Evolutionary conservation across 495 filamentous ascomycete species (phyloP), one percentile per base, ranked within the genome.

Genomic region (Tuber microsphaerosporum): DNA sequence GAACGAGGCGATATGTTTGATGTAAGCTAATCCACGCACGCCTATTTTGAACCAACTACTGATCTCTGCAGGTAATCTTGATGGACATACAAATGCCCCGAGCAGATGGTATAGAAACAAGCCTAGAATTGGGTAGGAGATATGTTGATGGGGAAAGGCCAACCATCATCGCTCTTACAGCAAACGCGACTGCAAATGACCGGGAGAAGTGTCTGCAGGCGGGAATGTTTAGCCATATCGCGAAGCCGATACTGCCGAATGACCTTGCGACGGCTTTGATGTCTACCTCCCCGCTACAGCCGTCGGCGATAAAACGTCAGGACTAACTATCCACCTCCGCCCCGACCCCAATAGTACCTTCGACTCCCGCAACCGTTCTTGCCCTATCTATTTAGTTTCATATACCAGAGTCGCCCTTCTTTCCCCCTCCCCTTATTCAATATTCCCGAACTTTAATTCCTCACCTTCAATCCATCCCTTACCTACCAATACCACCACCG

Each of bases 81-180:
- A 83, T 83, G 81, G 81, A 83, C 46, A 82, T 83, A 39, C 81
- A 82, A 45, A 83, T 83, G 81, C 81, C 81, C 9, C 75, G 81
- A 42, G 78, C 78, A 22, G 81, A 83, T n/a, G 81, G 81, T 37
- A 82, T 83, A 39, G 78, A 82, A 71, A 80, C 81, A 44, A 81
- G 79, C n/a, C 75, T 79, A n/a, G 81, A 82, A 43, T 77, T 82
- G 14, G 74, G 51, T 46, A 76, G 80, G 69, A 74, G 81, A 70
- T 82, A 82, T 37, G 48, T 69, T 17, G 81, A 82, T 42, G 42
- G 71, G 20, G 76, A 82, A 74, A 74, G 75, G n/a, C 81, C 81
- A 26, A 70, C 82, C 22, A 80, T 83, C 41, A 79, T 83, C 22
- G 81, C 81, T 9, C 79, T 83, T 22, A 83, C 81, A 51, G 81